Base-by-base conservation (phyloP, 805 yeast genomes). In the Ogataea paradorogensis region DNA sequence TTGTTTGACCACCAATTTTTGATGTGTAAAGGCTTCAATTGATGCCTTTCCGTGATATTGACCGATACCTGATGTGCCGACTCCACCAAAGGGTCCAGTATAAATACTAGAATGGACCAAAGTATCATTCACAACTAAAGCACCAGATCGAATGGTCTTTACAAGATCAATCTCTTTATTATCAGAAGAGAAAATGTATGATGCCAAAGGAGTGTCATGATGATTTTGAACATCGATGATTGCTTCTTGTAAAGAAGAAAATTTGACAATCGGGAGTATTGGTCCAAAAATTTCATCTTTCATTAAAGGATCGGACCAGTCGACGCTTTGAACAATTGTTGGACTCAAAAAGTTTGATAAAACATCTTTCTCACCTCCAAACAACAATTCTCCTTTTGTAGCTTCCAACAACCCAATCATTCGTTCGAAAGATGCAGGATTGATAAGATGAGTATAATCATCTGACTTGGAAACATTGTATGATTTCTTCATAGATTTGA, bases 21-120 rank as follows among this genome's bases (percentile, higher is more conserved):
- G 76, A 59, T 86, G 95, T 2, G 88, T 74, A 56, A 90, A 90
- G n/a, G 84, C 69, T 31, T 79, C 76, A 46, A 80, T 72, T 7
- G 89, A 82, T 57, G 65, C 70, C 46, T 62, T 64, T 3, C 96
- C 96, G 57, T 89, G 96, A 63, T 88, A 89, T 24, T 73, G 65
- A 9, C 97, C 97, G 42, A 69, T 66, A 1, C 98, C 98, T 0
- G 96, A 86, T 11, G 58, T 58, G 10, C 97, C 96, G 40, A 90
- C 66, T 16, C 98, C 98, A 24, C 98, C 98, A 63, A 90, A 91
- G 18, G 97, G 97, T 3, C 86, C 76, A 34, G 71, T 43, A 38
- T 35, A 40, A 32, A 84, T 70, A 1, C 78, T 90, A 30, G 77
- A 87, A 47, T 88, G 95, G 53, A 85, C 45, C 33, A 87, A 36